Conservation (phyloP, 2,329 filamentous ascomycete genomes). For the Colletotrichum tofieldiae region DNA sequence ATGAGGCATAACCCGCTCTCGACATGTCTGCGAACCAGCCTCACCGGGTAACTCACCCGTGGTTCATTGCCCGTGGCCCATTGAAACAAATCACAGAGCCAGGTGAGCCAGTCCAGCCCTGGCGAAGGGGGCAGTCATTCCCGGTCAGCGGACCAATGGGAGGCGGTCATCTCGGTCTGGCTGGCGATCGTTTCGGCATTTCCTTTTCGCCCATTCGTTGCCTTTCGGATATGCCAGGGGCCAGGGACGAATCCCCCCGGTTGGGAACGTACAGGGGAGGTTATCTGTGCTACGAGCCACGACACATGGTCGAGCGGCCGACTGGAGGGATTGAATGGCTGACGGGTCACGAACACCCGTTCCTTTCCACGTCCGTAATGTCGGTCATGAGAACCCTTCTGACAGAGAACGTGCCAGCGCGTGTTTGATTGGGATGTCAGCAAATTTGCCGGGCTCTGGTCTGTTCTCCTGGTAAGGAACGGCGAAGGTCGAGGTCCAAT, state of each 20-base stretch:
- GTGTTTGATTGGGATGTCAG: not conserved
- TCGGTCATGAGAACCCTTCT: not conserved
- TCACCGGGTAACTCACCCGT: not conserved
- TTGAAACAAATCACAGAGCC: not conserved
- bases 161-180: constrained; percentile 5
- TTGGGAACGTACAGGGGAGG: constrained; percentile 11
- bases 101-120: constrained; percentile 12
- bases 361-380: not conserved
- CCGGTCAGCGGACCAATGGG: constrained; percentile 16
- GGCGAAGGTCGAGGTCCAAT: constrained; percentile 15
- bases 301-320: not conserved
- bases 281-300: not conserved
- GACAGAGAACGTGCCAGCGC: not conserved
- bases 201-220: constrained; percentile 11
- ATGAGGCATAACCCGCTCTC: constrained; percentile 5
- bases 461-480: not conserved
- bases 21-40: constrained; percentile 11
- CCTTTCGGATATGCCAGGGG: constrained; percentile 31
- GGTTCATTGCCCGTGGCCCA: not conserved
- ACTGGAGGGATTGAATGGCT: not conserved
- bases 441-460: not conserved
- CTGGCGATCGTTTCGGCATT: constrained; percentile 16
- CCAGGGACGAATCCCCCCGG: not conserved
- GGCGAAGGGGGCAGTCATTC: not conserved
- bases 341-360: not conserved